Base-by-base conservation (phyloP, 139 green algal species). In the Chlamydomonas applanata region DNA sequence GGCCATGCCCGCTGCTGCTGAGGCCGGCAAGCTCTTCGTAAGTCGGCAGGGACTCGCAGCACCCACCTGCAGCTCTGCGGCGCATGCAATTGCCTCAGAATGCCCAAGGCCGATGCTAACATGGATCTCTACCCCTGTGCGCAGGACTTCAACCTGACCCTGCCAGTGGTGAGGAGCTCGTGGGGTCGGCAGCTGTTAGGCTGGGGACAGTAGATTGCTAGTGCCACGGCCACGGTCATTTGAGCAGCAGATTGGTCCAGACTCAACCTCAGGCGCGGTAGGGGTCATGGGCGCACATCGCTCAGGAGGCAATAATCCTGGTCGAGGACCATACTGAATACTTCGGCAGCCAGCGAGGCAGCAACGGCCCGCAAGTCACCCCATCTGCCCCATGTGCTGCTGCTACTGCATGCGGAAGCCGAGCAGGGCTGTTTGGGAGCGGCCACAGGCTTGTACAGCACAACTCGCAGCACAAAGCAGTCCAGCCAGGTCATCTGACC, bases 71-170 rank as follows among this genome's bases (percentile, higher is more conserved):
- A 22, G 17, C 35, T 62, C 40, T 40, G 35, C 59, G 24, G 9
- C 56, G 56, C 25, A 30, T 16, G 56, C 16, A 30, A 30, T 63
- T 29, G 24, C 5, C 68, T 53, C 29, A 49, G 5, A 30, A 32
- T 5, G 25, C 29, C 30, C 7, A 53, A 3, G 14, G 2, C 52
- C 5, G 1, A 36, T 14, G 4, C 34, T 30, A 54, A 25, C 49
- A 61, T 34, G 16, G 30, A 32, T 17, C 60, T 53, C 19, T 69
- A 60, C 77, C 75, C 57, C 11, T 11, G 40, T 49, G 40, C 84
- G 66, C 84, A 85, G 72, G 90, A 95, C 79, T 95, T 95, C 81
- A 92, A 94, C 82, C 11, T 88, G 63, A 95, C 90, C 34, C 70
- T 94, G 64, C 90, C 81, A 20, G 71, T 83, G 59, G 66, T 72